A percentile compares a stretch with the other conserved stretches of the same genome.
Conservation (phyloP, 495 filamentous ascomycete species). For the Penicillium nucicola region DNA sequence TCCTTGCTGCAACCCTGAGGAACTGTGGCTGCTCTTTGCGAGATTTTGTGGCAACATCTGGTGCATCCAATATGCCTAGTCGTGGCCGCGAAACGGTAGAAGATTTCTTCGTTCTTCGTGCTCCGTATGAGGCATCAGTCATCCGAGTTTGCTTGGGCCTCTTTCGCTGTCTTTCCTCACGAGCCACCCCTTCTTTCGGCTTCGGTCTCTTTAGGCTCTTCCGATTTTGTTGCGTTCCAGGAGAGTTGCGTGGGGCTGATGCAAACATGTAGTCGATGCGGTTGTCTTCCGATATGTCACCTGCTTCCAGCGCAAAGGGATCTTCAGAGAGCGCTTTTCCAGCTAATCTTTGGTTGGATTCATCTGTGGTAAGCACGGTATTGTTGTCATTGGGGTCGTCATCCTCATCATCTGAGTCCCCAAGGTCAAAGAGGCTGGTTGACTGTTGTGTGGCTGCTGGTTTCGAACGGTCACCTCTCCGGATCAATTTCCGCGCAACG, state of each 20-base stretch:
- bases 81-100: constrained; percentile 33
- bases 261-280: constrained; percentile 57
- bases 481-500: constrained; percentile 41
- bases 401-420: constrained; percentile 45
- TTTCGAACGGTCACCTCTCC: constrained; percentile 18
- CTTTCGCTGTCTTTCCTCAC: constrained; percentile 20
- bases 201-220: constrained; percentile 42
- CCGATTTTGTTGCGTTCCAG: constrained; percentile 17
- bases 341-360: constrained; percentile 1
- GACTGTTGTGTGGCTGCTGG: constrained; percentile 10
- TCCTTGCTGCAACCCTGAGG: constrained; percentile 72
- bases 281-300: constrained; percentile 55
- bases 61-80: constrained; percentile 72
- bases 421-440: constrained; percentile 47
- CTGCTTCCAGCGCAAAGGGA: constrained; percentile 24
- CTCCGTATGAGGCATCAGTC: constrained; percentile 31
- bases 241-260: constrained; percentile 25
- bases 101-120: constrained; percentile 23
- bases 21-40: constrained; percentile 58
- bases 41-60: constrained; percentile 35
- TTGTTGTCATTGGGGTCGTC: constrained; percentile 24
- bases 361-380: background rate
- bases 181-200: constrained; percentile 7
- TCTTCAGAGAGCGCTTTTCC: constrained; percentile 19
- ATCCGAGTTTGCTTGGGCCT: constrained; percentile 31